Evolutionary conservation across 2,329 filamentous ascomycete genomes (phyloP).

Genomic region (Penicillium sp.): DNA sequence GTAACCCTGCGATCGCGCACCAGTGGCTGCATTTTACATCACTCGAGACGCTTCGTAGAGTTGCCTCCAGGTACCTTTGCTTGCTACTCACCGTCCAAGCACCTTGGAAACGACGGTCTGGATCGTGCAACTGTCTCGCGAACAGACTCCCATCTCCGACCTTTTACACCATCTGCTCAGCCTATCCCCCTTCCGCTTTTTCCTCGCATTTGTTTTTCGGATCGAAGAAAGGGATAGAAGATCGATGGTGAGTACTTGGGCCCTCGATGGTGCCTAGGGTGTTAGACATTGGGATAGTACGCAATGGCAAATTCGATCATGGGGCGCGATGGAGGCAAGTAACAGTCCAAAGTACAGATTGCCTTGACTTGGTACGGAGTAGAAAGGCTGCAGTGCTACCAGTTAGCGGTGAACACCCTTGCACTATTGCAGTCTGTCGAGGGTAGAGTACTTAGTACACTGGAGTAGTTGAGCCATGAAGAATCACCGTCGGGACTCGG

Average conservation of each 20-base stretch:
- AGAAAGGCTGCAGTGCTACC: background rate
- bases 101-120: slow-evolving; percentile 14
- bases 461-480: background rate
- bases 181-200: background rate
- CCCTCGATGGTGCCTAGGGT: background rate
- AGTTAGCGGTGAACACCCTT: slow-evolving; percentile 1
- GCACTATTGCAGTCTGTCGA: background rate
- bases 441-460: background rate
- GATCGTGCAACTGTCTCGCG: slow-evolving; percentile 6
- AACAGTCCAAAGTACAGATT: background rate
- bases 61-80: slow-evolving; percentile 17
- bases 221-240: background rate
- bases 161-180: background rate
- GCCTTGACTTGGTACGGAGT: background rate
- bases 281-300: background rate
- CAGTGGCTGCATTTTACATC: background rate
- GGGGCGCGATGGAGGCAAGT: background rate
- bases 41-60: background rate
- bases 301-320: background rate
- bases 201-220: background rate
- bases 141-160: slow-evolving; percentile 14
- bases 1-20: background rate
- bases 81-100: slow-evolving; percentile 2
- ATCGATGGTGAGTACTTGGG: background rate
- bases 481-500: background rate